Percentiles rank a stretch among this genome's conserved stretches.
phyloP scores from a whole-genome alignment of 176 grass and related monocot genomes.

The Phragmites australis region DNA sequence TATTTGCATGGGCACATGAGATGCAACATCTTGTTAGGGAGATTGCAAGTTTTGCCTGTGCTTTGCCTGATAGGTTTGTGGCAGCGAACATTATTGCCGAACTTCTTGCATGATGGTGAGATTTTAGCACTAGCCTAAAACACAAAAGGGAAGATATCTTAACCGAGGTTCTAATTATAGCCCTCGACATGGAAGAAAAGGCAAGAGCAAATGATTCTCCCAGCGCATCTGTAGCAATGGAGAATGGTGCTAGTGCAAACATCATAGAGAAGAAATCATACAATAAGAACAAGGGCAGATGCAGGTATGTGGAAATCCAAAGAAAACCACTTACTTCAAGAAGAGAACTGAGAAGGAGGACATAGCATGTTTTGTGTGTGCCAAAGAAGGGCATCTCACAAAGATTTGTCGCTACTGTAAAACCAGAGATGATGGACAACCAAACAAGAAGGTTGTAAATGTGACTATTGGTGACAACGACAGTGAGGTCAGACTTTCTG shows the following conservation, averaged over 20 bases:
- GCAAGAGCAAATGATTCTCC: background rate
- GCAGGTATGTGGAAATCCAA: too few relatives aligned
- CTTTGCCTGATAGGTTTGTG: too few relatives aligned
- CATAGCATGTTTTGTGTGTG: too few relatives aligned
- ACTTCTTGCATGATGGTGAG: background rate
- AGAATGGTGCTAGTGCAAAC: too few relatives aligned
- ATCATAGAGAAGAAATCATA: too few relatives aligned
- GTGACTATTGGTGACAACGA: too few relatives aligned
- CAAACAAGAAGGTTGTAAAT: too few relatives aligned
- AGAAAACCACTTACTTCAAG: too few relatives aligned
- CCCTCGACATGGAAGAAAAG: background rate
- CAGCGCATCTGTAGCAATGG: too few relatives aligned
- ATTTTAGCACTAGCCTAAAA: background rate
- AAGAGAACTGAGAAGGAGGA: too few relatives aligned
- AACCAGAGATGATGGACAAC: background rate
- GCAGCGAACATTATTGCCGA: background rate
- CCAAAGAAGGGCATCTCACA: background rate
- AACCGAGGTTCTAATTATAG: background rate
- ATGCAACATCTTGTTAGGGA: background rate
- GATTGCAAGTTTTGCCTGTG: background rate
- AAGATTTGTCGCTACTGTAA: background rate
- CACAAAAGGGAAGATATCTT: background rate
- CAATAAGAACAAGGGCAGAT: too few relatives aligned
- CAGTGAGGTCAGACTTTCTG: too few relatives aligned
- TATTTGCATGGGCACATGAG: background rate